A percentile compares a stretch with the other conserved stretches of the same genome.
These are phyloP conservation scores for Haemoproteus tartakovskyi DNA, from an alignment of 169 alveolate species.

Conservation along the genomic window DNA sequence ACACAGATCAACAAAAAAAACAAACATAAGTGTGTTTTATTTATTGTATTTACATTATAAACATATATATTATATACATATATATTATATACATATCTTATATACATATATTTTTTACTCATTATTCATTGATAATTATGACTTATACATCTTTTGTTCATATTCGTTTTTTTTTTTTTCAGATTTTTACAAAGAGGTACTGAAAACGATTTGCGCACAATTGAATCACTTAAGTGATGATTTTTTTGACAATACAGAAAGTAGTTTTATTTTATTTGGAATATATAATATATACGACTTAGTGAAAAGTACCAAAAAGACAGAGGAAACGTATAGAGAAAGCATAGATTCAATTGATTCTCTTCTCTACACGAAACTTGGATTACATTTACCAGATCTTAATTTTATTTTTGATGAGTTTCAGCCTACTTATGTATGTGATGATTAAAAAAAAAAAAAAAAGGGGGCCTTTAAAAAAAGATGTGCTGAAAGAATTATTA, in stretches of 20 bases:
- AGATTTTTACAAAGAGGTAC: constrained; percentile 53
- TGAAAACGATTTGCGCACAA: constrained; percentile 27
- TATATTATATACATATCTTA: not conserved
- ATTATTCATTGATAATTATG: no score
- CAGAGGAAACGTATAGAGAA: not conserved
- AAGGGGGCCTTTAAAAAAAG: no score
- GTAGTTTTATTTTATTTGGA: constrained; percentile 62
- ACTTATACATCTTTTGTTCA: not conserved
- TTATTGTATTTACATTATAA: not conserved
- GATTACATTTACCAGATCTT: constrained; percentile 59
- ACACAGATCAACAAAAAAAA: no score
- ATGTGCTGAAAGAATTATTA: no score
- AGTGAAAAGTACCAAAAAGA: constrained; percentile 16
- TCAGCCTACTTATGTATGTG: constrained; percentile 65
- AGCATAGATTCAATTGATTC: constrained; percentile 40
- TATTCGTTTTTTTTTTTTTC: constrained; percentile 1
- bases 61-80: constrained; percentile 1
- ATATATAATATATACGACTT: constrained; percentile 53
- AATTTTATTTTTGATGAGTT: constrained; percentile 57
- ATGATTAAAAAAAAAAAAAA: constrained; percentile 9
- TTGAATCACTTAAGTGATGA: constrained; percentile 51
- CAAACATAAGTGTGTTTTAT: not conserved
- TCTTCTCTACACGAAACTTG: constrained; percentile 36
- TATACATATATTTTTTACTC: no score
- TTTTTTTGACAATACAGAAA: constrained; percentile 59